These are phyloP conservation scores for Penicillium steckii DNA, from an alignment of 495 filamentous ascomycete genomes.

Conservation along the genomic window DNA sequence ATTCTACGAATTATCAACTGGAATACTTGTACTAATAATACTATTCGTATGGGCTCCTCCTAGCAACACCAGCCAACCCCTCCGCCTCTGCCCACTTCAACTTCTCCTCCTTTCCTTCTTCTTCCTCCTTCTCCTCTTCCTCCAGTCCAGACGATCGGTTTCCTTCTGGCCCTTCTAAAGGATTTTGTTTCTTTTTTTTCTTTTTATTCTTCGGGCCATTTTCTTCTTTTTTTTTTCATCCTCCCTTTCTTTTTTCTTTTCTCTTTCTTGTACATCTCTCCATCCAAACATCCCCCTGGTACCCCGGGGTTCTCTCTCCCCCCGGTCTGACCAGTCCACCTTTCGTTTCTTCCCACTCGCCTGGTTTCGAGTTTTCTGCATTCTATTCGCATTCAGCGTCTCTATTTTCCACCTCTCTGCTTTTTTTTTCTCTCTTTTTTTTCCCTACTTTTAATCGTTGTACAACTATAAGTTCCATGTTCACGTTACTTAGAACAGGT, in stretches of 20 bases:
- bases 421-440: conserved; percentile 12
- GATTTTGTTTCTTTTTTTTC: too few relatives aligned
- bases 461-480: conserved; percentile 39
- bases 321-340: conserved; percentile 30
- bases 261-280: conserved; percentile 42
- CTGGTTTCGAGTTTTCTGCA: conserved; percentile 39
- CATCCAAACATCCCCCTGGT: conserved; percentile 22
- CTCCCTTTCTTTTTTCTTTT: conserved; percentile 18
- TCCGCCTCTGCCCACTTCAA: conserved; percentile 13
- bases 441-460: conserved; percentile 30
- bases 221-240: conserved; percentile 13
- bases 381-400: conserved; percentile 31
- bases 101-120: conserved; percentile 11
- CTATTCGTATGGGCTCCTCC: too few relatives aligned
- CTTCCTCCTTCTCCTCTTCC: conserved; percentile 9
- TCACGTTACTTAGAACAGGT: conserved; percentile 42
- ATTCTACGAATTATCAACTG: too few relatives aligned
- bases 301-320: conserved; percentile 18
- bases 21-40: too few relatives aligned
- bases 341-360: conserved; percentile 37
- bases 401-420: background rate
- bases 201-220: conserved; percentile 1
- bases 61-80: too few relatives aligned
- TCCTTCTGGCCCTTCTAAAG: conserved; percentile 29
- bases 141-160: conserved; percentile 25